These are phyloP conservation scores for Russula vinacea DNA, from an alignment of 768 basidiomycete species.

Conservation along the genomic window DNA sequence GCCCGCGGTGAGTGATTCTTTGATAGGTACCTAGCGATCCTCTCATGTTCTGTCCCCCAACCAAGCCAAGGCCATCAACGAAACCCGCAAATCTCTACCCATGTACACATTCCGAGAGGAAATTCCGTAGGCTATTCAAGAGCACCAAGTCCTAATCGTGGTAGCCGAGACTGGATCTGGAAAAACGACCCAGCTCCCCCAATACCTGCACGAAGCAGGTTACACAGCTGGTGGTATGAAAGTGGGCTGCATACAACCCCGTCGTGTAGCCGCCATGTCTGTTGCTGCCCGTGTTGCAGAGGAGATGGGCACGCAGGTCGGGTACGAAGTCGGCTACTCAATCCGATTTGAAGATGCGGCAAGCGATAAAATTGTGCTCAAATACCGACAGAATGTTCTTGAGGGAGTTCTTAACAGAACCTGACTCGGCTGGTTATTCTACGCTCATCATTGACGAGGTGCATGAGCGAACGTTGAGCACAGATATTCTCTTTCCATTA, in stretches of 20 bases:
- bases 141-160: slow-evolving; percentile 94
- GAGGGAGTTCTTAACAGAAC: slow-evolving; percentile 96
- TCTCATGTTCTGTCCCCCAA: slow-evolving; percentile 2
- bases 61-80: slow-evolving; percentile 85
- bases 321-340: slow-evolving; percentile 98
- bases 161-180: slow-evolving; percentile 99
- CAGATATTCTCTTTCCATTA: slow-evolving; percentile 96
- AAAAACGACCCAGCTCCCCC: slow-evolving; percentile 97
- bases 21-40: slow-evolving; percentile 11
- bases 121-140: slow-evolving; percentile 81
- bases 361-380: slow-evolving; percentile 96
- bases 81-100: slow-evolving; percentile 89
- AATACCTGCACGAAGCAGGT: slow-evolving; percentile 97
- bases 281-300: slow-evolving; percentile 99
- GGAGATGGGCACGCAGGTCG: slow-evolving; percentile 96
- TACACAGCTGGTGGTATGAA: slow-evolving; percentile 86
- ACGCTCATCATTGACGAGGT: slow-evolving; percentile 98
- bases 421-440: slow-evolving; percentile 91
- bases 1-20: slow-evolving; percentile 60
- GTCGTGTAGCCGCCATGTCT: slow-evolving; percentile 98
- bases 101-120: slow-evolving; percentile 87
- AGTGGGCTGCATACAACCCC: slow-evolving; percentile 95
- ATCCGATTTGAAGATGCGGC: slow-evolving; percentile 99
- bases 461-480: slow-evolving; percentile 95
- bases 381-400: slow-evolving; percentile 99